Conservation (phyloP, 345 rosid species). For the Populus nigra region DNA sequence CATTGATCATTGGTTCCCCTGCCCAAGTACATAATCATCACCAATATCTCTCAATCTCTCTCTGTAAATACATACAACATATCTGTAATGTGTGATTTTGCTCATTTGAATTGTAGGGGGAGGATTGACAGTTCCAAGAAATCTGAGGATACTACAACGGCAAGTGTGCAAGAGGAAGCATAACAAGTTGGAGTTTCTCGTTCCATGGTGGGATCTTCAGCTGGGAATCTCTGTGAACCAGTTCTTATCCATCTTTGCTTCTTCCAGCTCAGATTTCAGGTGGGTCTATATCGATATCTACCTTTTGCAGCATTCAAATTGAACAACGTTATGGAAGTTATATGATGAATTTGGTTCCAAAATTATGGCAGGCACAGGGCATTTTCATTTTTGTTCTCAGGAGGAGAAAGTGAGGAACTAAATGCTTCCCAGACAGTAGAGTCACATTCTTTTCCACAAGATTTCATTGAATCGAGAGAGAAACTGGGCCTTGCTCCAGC, state of each 20-base stretch:
- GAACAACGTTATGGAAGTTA: neutral
- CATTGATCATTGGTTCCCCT: slow-evolving; percentile 95
- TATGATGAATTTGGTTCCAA: neutral
- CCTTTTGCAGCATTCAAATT: slow-evolving; percentile 7
- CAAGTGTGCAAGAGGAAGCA: slow-evolving; percentile 85
- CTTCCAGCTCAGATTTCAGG: slow-evolving; percentile 88
- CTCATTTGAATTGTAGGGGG: slow-evolving; percentile 56
- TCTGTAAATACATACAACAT: neutral
- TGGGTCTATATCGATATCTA: slow-evolving; percentile 7
- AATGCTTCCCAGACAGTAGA: slow-evolving; percentile 68
- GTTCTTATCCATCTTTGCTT: slow-evolving; percentile 76
- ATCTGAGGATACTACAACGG: slow-evolving; percentile 86
- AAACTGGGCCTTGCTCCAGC: slow-evolving; percentile 81
- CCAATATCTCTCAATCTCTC: neutral
- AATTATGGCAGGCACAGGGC: slow-evolving; percentile 67
- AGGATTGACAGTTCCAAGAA: slow-evolving; percentile 89
- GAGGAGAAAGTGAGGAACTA: slow-evolving; percentile 76
- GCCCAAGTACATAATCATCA: slow-evolving; percentile 52
- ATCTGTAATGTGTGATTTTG: slow-evolving; percentile 1
- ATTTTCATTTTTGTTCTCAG: slow-evolving; percentile 73
- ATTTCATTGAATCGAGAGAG: slow-evolving; percentile 61
- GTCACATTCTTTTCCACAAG: slow-evolving; percentile 81
- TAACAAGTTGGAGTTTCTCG: slow-evolving; percentile 69
- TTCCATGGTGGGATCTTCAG: slow-evolving; percentile 99
- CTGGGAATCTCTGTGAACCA: slow-evolving; percentile 87